Evolutionary conservation across 106 monocot genomes (phyloP).

Genomic region (Posidonia australis): DNA sequence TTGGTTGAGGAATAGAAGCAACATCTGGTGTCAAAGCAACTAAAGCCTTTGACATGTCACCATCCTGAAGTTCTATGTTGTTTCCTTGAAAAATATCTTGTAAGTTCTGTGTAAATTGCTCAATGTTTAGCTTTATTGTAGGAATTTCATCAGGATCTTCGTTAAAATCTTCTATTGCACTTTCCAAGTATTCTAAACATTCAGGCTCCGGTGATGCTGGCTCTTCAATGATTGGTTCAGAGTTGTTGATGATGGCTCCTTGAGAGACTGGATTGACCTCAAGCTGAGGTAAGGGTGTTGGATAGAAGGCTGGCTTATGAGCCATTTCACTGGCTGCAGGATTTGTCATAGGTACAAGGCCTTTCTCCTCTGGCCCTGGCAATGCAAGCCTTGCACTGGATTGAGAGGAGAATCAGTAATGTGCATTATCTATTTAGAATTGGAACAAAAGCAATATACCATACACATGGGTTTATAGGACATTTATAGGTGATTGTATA

Average conservation of each 20-base stretch:
- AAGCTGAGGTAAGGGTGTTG: conserved; percentile 7
- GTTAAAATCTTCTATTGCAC: conserved; percentile 46
- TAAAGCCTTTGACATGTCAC: conserved; percentile 42
- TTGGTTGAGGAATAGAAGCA: conserved; percentile 52
- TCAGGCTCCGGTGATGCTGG: conserved; percentile 43
- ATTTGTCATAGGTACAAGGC: conserved; percentile 14
- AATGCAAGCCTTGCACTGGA: conserved; percentile 48
- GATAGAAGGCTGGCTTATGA: conserved; percentile 2
- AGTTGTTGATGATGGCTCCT: conserved; percentile 3
- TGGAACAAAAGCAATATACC: conserved; percentile 2
- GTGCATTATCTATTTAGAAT: conserved; percentile 11
- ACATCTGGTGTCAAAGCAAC: conserved; percentile 36
- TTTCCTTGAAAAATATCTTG: conserved; percentile 27
- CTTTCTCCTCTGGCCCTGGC: conserved; percentile 41
- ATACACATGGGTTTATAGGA: not conserved
- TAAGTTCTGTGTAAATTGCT: conserved; percentile 36
- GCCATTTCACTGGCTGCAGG: conserved; percentile 6
- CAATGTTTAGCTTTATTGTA: conserved; percentile 31
- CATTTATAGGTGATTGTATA: too few relatives aligned
- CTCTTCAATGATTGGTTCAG: conserved; percentile 52
- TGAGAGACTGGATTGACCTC: conserved; percentile 8
- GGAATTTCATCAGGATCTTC: conserved; percentile 59
- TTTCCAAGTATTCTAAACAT: conserved; percentile 20
- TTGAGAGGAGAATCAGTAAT: conserved; percentile 25
- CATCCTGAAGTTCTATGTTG: conserved; percentile 23